Percentiles rank a stretch among this genome's conserved stretches.
Evolutionary conservation across 208 protist genomes (phyloP).

Genomic region (Leishmania gerbilli): DNA sequence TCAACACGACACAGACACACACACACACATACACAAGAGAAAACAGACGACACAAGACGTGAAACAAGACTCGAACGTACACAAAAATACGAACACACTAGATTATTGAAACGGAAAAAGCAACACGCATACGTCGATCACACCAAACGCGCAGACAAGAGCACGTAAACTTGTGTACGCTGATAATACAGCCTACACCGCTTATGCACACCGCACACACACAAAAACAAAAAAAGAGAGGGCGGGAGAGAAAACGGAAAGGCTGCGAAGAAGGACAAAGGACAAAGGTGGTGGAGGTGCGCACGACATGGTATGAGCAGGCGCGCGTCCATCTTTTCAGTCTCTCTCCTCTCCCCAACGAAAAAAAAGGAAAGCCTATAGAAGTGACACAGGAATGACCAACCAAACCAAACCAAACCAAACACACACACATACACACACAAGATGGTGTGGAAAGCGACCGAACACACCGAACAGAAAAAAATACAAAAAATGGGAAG

Average conservation of each 20-base stretch:
- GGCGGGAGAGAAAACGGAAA: not conserved
- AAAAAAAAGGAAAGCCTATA: no score
- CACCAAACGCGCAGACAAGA: not conserved
- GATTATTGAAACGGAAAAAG: not conserved
- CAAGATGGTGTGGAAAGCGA: not conserved
- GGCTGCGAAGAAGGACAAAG: not conserved
- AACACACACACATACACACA: no score
- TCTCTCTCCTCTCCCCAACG: no score
- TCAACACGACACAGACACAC: not conserved
- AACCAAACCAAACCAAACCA: no score
- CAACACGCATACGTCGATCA: not conserved
- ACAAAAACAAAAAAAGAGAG: not conserved
- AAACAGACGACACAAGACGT: not conserved
- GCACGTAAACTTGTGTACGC: not conserved
- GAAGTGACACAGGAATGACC: no score
- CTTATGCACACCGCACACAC: not conserved
- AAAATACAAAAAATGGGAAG: not conserved
- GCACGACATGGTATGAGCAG: not conserved
- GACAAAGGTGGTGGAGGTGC: not conserved
- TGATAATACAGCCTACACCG: no score
- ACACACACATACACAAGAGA: not conserved
- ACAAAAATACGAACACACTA: not conserved
- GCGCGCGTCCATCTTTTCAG: no score
- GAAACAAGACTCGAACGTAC: not conserved
- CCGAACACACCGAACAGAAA: not conserved